Base-by-base conservation (phyloP, 495 filamentous ascomycete species). In the Penicillium antarcticum region DNA sequence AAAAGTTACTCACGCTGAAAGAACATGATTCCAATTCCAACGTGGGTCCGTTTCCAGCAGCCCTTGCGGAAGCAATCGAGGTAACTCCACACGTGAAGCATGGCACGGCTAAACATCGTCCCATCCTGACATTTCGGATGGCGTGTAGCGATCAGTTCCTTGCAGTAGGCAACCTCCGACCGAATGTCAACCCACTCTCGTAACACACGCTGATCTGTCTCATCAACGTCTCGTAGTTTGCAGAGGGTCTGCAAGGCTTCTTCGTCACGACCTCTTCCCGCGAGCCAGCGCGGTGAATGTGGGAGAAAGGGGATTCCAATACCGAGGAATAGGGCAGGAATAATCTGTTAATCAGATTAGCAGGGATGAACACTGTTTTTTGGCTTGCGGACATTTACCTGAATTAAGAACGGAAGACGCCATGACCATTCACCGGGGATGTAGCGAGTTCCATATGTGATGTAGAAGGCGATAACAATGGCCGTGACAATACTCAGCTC, bases 261-360 rank as follows among this genome's bases (percentile, higher is more conserved):
- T 19, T 90, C 85, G 82, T 86, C 86, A 24, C 82, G 74, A 55
- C 87, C 85, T 62, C 87, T 83, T 40, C 74, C 76, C 0, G 86
- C 87, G 1, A 91, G 72, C 88, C 88, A 92, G 38, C 88, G 78
- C 1, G 88, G 88, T 18, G 82, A 87, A 57, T 82, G 77, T 6
- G 88, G 88, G 53, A 87, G 78, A 63, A 87, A 87, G 70, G 84
- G 85, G 37, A 91, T 70, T 16, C 86, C 85, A 41, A 74, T 35
- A 40, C 88, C 75, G 9, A 91, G 78, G 35, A 88, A 74, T 19
- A 84, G 60, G 6, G 80, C 87, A 4, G 87, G 87, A 5, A 90
- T 61, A 55, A 86, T 85, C 66, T 92, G 89, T 63, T 23, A 73
- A 85, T 85, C 86, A 88, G 29, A 86, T 85, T 48, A 91, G 82